Evolutionary conservation across 2,329 filamentous ascomycete genomes (phyloP).

Genomic region (Aspergillus melleus): DNA sequence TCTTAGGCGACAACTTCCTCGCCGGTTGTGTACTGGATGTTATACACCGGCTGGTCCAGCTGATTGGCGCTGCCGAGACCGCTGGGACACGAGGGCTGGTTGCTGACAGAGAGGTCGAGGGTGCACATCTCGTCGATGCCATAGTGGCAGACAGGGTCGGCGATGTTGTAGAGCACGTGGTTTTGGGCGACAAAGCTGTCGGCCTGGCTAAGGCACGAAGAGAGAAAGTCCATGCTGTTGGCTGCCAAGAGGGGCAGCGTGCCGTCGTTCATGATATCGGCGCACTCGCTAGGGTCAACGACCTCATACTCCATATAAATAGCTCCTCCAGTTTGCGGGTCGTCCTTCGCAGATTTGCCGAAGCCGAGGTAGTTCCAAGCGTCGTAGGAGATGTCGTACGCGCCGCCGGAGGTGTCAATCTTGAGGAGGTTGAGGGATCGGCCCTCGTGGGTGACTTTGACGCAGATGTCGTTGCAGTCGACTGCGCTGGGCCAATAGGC

Average conservation of each 20-base stretch:
- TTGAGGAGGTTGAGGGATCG: constrained; percentile 1
- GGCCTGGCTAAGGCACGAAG: not conserved
- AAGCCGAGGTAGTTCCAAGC: constrained; percentile 2
- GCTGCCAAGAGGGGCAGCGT: constrained; percentile 1
- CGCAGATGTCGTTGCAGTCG: constrained; percentile 1
- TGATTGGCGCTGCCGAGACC: not conserved
- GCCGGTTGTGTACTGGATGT: not conserved
- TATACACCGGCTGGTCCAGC: constrained; percentile 1
- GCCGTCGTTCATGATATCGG: constrained; percentile 1
- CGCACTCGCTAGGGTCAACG: not conserved
- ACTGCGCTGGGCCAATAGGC: constrained; percentile 1
- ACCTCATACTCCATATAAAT: not conserved
- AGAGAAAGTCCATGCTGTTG: constrained; percentile 1
- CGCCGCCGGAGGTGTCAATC: constrained; percentile 2
- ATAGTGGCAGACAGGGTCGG: constrained; percentile 2
- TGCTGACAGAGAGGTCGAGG: constrained; percentile 2
- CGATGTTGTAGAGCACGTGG: not conserved
- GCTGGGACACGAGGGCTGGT: constrained; percentile 1
- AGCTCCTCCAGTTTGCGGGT: not conserved
- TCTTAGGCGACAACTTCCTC: not conserved
- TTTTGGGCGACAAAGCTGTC: constrained; percentile 1
- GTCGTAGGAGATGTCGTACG: constrained; percentile 2
- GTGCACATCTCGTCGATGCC: not conserved
- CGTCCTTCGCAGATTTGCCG: constrained; percentile 1
- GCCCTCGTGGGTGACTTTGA: not conserved